Conservation (phyloP, 352 stramenopile species). For the Pilasporangium apinafurcum region DNA sequence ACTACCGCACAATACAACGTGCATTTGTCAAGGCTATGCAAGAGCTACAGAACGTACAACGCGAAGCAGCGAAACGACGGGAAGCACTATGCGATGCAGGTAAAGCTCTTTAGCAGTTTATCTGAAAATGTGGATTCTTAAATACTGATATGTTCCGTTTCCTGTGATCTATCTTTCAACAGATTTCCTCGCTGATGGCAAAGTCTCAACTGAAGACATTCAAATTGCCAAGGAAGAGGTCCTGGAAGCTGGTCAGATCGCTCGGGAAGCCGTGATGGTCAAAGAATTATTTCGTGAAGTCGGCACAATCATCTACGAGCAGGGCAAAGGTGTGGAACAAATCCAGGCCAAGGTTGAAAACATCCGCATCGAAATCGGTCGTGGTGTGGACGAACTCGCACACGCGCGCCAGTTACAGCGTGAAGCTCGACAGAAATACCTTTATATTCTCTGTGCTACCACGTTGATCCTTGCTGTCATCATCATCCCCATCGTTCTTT, state of each 20-base stretch:
- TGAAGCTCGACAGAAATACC: conserved; percentile 60
- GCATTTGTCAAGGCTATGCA: conserved; percentile 64
- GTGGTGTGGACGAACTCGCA: conserved; percentile 59
- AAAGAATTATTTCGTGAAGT: conserved; percentile 70
- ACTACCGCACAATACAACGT: conserved; percentile 48
- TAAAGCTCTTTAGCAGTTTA: neutral
- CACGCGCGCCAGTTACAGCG: conserved; percentile 53
- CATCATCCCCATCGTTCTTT: conserved; percentile 43
- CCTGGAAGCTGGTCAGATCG: conserved; percentile 57
- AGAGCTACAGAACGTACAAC: conserved; percentile 59
- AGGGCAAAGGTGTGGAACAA: conserved; percentile 61
- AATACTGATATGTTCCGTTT: no score
- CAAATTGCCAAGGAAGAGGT: conserved; percentile 75
- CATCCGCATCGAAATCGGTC: conserved; percentile 68
- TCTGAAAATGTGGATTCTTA: neutral
- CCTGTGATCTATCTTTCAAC: no score
- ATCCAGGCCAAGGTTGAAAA: conserved; percentile 70
- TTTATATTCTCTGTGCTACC: conserved; percentile 28
- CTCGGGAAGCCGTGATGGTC: conserved; percentile 51
- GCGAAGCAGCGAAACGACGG: conserved; percentile 33
- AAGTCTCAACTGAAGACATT: conserved; percentile 59
- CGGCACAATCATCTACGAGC: conserved; percentile 47
- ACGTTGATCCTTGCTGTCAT: conserved; percentile 34
- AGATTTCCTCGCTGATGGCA: conserved; percentile 50
- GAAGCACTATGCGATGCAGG: conserved; percentile 57